These are phyloP conservation scores for Brasenia schreberi DNA, from an alignment of 164 flowering plant species.

Conservation along the genomic window DNA sequence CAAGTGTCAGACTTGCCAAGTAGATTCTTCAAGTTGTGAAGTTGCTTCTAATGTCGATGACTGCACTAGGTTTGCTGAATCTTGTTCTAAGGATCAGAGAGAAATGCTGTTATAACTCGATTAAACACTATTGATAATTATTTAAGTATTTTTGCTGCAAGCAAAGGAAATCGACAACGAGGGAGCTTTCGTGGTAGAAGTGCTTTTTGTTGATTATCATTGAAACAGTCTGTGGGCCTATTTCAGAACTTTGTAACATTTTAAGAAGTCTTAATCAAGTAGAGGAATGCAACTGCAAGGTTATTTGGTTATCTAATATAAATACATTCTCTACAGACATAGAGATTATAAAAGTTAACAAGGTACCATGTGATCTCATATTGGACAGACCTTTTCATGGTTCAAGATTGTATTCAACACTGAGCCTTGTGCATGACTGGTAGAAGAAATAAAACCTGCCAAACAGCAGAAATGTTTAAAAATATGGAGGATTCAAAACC, in stretches of 20 bases:
- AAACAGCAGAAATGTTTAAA: background rate
- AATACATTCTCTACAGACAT: background rate
- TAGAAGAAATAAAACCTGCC: background rate
- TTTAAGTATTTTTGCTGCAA: too few species aligned
- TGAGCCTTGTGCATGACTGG: constrained; percentile 17
- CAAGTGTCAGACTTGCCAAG: background rate
- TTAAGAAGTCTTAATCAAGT: constrained; percentile 5
- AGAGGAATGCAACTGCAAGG: constrained; percentile 7
- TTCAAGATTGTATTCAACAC: constrained; percentile 13
- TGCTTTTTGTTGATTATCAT: constrained; percentile 6
- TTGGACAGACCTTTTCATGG: constrained; percentile 33
- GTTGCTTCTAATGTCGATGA: background rate
- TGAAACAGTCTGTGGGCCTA: constrained; percentile 7
- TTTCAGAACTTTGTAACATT: constrained; percentile 6
- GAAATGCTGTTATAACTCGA: too few species aligned
- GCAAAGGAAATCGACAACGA: too few species aligned
- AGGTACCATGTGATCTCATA: constrained; percentile 12
- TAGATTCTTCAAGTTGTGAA: background rate
- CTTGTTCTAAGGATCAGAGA: background rate
- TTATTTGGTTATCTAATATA: constrained; percentile 26
- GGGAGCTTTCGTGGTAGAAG: background rate
- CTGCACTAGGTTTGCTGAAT: background rate
- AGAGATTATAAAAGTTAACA: background rate
- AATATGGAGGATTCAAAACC: background rate
- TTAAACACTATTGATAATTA: too few species aligned